Evolutionary conservation across 2,329 filamentous ascomycete genomes (phyloP).

Genomic region (Teratosphaeria viscida): DNA sequence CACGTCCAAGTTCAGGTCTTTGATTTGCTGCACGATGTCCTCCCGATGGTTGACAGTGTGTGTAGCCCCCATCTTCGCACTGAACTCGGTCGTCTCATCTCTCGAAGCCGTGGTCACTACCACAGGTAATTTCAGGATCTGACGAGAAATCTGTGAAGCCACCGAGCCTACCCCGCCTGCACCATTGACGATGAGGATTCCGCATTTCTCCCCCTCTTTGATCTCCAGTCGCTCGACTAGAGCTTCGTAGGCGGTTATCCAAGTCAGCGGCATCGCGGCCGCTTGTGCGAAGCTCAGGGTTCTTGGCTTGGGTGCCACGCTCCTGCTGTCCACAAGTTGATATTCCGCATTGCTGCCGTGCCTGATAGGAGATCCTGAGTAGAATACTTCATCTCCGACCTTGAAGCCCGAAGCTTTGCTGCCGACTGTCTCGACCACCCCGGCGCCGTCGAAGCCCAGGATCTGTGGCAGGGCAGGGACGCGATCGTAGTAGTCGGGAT

Average conservation of each 20-base stretch:
- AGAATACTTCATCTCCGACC: slow-evolving; percentile 36
- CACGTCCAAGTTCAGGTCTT: slow-evolving; percentile 25
- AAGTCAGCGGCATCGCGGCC: slow-evolving; percentile 36
- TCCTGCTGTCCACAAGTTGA: slow-evolving; percentile 32
- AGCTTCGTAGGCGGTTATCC: slow-evolving; percentile 35
- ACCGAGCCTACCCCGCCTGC: slow-evolving; percentile 36
- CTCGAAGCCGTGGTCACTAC: slow-evolving; percentile 36
- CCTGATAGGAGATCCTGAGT: slow-evolving; percentile 28
- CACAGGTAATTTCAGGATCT: slow-evolving; percentile 30
- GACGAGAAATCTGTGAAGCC: slow-evolving; percentile 35
- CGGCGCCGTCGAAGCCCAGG: slow-evolving; percentile 36
- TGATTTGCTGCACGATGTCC: slow-evolving; percentile 30
- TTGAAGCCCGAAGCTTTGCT: slow-evolving; percentile 28
- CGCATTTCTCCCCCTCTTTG: slow-evolving; percentile 26
- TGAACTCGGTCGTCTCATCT: slow-evolving; percentile 31
- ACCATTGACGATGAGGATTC: slow-evolving; percentile 38
- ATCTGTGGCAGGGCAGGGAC: slow-evolving; percentile 27
- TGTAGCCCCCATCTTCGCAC: slow-evolving; percentile 32
- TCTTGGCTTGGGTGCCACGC: slow-evolving; percentile 31
- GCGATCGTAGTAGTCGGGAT: slow-evolving; percentile 27
- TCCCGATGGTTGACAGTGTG: slow-evolving; percentile 35
- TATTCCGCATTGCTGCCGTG: slow-evolving; percentile 36
- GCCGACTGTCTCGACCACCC: slow-evolving; percentile 26
- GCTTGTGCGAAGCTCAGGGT: slow-evolving; percentile 30
- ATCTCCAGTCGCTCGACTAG: slow-evolving; percentile 36